Evolutionary conservation across 495 filamentous ascomycete genomes (phyloP).

Genomic region (Diplogelasinospora grovesii): DNA sequence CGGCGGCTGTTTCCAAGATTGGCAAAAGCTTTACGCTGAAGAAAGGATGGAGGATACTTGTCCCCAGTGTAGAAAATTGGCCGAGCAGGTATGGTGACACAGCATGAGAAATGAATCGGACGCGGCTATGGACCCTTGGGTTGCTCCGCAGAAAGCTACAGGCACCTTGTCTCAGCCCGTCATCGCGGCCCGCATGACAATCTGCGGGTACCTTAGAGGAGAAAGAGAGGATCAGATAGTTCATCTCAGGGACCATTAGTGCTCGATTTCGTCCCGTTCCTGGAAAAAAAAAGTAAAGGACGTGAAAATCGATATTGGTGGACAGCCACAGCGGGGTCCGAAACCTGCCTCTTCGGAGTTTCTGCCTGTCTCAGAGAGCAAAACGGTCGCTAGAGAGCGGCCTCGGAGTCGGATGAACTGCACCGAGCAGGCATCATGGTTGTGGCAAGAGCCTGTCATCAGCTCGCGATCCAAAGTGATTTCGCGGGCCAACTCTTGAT

Average conservation of each 20-base stretch:
- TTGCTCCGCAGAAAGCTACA: background rate
- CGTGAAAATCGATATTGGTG: too few species aligned
- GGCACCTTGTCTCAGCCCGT: too few species aligned
- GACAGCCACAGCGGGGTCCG: background rate
- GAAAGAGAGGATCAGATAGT: too few species aligned
- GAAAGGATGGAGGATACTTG: background rate
- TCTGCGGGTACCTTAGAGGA: too few species aligned
- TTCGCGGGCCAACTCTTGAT: slow-evolving; percentile 7
- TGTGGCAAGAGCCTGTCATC: slow-evolving; percentile 2
- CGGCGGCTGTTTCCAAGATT: background rate
- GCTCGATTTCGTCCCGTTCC: too few species aligned
- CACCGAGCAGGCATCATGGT: slow-evolving; percentile 1
- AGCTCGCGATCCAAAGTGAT: slow-evolving; percentile 7
- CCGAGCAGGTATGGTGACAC: slow-evolving; percentile 5
- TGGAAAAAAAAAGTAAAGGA: too few species aligned
- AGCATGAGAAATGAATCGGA: background rate
- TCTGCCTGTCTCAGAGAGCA: slow-evolving; percentile 6
- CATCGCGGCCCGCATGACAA: too few species aligned
- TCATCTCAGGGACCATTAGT: too few species aligned
- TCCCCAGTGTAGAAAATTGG: too few species aligned
- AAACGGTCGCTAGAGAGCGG: slow-evolving; percentile 7
- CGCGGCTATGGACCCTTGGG: background rate
- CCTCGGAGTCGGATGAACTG: too few species aligned
- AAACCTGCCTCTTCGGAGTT: background rate
- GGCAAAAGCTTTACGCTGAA: background rate